Evolutionary conservation across 257 asterid genomes (phyloP).

Genomic region (Rauvolfia tetraphylla): DNA sequence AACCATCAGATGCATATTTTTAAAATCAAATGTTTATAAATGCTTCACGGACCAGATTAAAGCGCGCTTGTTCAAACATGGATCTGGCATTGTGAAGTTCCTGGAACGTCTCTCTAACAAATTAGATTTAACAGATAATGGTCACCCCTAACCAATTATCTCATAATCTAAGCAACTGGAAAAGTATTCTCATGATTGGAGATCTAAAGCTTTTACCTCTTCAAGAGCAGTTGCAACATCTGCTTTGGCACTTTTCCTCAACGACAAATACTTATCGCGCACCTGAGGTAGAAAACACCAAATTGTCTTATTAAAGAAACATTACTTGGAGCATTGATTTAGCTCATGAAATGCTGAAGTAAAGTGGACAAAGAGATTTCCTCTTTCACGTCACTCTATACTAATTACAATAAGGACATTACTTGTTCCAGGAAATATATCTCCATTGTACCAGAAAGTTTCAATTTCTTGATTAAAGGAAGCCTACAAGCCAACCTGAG

Average conservation of each 20-base stretch:
- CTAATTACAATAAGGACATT: not conserved
- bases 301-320: not conserved
- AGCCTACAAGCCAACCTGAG: not conserved
- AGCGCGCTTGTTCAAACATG: slow-evolving; percentile 85
- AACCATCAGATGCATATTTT: slow-evolving; percentile 2
- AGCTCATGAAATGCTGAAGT: not conserved
- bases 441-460: not conserved
- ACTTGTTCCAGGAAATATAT: slow-evolving; percentile 1
- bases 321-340: not conserved
- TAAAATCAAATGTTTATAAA: slow-evolving; percentile 18
- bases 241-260: slow-evolving; percentile 82
- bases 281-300: slow-evolving; percentile 49
- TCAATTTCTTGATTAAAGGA: slow-evolving; percentile 5
- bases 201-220: slow-evolving; percentile 58
- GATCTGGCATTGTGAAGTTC: slow-evolving; percentile 90
- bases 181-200: slow-evolving; percentile 16
- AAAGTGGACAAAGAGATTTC: not conserved
- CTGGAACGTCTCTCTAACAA: slow-evolving; percentile 97
- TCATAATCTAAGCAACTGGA: slow-evolving; percentile 34
- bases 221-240: slow-evolving; percentile 78
- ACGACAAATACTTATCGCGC: slow-evolving; percentile 82
- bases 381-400: not conserved
- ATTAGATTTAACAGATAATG: slow-evolving; percentile 67
- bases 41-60: slow-evolving; percentile 66
- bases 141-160: slow-evolving; percentile 57